Conservation (phyloP, 2,329 filamentous ascomycete species). For the Colletotrichum salicis region DNA sequence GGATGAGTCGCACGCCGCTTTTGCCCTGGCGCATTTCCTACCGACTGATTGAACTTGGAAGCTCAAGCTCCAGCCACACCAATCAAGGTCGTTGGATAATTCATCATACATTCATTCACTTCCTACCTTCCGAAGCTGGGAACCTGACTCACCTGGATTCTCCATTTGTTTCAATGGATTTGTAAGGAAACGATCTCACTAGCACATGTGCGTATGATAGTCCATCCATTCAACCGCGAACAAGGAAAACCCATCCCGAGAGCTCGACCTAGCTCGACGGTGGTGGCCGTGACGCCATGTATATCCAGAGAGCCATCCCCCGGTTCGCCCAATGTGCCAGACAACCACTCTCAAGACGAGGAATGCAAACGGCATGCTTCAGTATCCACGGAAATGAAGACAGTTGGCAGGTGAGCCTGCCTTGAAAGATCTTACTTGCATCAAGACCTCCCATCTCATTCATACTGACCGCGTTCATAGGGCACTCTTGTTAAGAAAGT, state of each 20-base stretch:
- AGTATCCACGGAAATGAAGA: slow-evolving; percentile 18
- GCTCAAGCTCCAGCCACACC: slow-evolving; percentile 9
- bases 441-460: background rate
- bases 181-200: background rate
- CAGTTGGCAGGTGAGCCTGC: slow-evolving; percentile 5
- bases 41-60: background rate
- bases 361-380: slow-evolving; percentile 9
- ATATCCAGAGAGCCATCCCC: background rate
- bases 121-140: background rate
- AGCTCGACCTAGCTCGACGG: background rate
- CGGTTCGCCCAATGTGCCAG: background rate
- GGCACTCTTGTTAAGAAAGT: background rate
- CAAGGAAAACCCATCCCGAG: background rate
- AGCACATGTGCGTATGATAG: background rate
- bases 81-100: background rate
- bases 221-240: background rate
- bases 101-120: background rate
- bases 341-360: slow-evolving; percentile 8
- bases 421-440: background rate
- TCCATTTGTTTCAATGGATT: background rate
- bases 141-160: background rate
- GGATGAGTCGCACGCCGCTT: background rate
- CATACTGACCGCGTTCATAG: background rate
- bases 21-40: background rate
- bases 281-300: slow-evolving; percentile 16